Evolutionary conservation across 345 rosid genomes (phyloP), one percentile per base, ranked within the genome.

Genomic region (Hirschfeldia incana): DNA sequence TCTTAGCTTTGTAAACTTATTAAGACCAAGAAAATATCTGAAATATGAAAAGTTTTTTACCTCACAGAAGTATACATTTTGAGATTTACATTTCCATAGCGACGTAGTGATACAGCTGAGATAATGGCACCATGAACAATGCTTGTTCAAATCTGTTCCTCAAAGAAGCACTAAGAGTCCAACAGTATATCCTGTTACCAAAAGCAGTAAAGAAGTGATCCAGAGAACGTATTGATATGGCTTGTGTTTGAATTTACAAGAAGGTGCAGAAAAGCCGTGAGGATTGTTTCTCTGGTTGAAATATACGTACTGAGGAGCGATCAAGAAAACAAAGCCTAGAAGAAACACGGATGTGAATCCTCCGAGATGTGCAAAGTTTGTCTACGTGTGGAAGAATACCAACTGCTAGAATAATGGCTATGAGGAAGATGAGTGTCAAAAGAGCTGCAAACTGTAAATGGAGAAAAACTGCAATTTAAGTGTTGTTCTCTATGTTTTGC

Each of bases 291-390:
- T 86, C 68, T 83, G 80, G 82, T 84, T 88, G 57, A 83, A 83
- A 87, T 91, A 95, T 34, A 93, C 98, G 42, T 88, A 95, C 65
- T 93, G 99, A 34, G 97, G 99, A 34, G 94, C 92, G 12, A 91
- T 83, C 60, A 95, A 84, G 78, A 91, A 83, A 58, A 91, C 87
- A 74, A 95, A 95, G 69, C 99, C 99, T 15, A 93, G 96, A 74
- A 95, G 86, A 81, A 93, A 93, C 30, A 98, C 99, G 16, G 93
- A 80, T 4, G 89, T 30, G 82, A 95, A 95, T 73, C 99, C 99
- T 51, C 99, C 97, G 5, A 93, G 86, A 78, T 91, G 99, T 17
- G 99, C 97, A 85, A 90, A 93, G 91, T 91, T 91, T 95, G 91
- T 95, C 98, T 63, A 95, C 96, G 13, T 88, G 96, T 33, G 98